Percentiles rank a stretch among this genome's conserved stretches.
Evolutionary conservation across 2,329 filamentous ascomycete genomes (phyloP).

Genomic region (Zasmidium cellare): DNA sequence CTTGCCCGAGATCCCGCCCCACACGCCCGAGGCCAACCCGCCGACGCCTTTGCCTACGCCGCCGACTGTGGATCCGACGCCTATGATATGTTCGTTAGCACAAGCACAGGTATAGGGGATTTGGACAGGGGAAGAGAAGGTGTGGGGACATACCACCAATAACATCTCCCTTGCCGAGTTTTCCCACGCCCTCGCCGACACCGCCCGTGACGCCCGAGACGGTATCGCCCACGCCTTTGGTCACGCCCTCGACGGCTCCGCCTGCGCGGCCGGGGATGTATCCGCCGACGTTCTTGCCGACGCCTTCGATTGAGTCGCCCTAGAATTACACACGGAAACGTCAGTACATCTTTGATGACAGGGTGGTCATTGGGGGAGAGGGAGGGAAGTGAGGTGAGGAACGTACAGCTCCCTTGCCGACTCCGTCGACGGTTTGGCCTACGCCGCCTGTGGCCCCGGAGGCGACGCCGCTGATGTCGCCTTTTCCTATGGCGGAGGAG

Average conservation of each 20-base stretch:
- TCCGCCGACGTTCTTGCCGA: conserved; percentile 35
- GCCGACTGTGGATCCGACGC: conserved; percentile 40
- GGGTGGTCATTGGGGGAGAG: too few species aligned
- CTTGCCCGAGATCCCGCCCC: conserved; percentile 33
- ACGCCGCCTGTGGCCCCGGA: conserved; percentile 37
- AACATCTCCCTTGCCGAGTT: conserved; percentile 46
- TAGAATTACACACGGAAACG: not conserved
- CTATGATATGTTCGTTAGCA: not conserved
- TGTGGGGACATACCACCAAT: conserved; percentile 37
- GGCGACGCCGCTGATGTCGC: conserved; percentile 42
- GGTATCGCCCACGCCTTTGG: conserved; percentile 43
- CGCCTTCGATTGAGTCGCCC: conserved; percentile 23
- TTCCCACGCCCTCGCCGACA: conserved; percentile 46
- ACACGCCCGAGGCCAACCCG: conserved; percentile 30
- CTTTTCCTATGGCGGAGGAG: conserved; percentile 43
- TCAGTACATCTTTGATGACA: not conserved
- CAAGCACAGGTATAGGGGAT: not conserved
- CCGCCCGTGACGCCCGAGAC: conserved; percentile 38
- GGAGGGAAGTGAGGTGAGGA: too few species aligned
- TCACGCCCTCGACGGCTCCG: conserved; percentile 43
- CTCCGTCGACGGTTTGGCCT: conserved; percentile 39
- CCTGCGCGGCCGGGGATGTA: conserved; percentile 40
- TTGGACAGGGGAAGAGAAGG: too few species aligned
- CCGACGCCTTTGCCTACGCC: conserved; percentile 29
- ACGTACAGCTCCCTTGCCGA: conserved; percentile 25